Conservation (phyloP, 441 rosid species). For the Theobroma grandiflorum region DNA sequence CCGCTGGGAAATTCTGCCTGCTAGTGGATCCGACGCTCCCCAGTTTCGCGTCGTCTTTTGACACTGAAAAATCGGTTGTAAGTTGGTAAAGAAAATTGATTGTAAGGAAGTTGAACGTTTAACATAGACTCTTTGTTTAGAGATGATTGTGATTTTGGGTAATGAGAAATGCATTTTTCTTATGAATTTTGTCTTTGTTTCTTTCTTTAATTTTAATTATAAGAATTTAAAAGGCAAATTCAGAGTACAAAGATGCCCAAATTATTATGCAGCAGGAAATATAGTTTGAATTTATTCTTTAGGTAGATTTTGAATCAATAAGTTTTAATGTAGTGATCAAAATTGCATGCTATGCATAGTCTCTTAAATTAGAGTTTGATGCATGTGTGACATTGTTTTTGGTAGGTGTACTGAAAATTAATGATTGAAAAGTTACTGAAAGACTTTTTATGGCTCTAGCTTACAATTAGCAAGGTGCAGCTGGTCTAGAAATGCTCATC, state of each 20-base stretch:
- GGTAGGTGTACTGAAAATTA: neutral
- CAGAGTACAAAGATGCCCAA: no score
- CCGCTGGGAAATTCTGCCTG: conserved; percentile 93
- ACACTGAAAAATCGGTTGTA: conserved; percentile 9
- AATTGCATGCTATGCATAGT: neutral
- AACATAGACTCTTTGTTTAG: neutral
- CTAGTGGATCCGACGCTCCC: conserved; percentile 75
- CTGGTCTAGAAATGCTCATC: neutral
- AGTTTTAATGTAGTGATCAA: neutral
- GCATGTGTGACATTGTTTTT: neutral
- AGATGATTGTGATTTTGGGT: neutral
- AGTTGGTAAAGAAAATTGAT: neutral
- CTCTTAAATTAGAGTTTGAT: neutral
- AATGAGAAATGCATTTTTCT: conserved; percentile 5
- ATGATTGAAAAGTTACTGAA: neutral
- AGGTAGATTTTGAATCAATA: neutral
- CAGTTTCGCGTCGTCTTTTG: conserved; percentile 93
- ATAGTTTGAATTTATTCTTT: no score
- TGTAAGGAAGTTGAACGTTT: conserved; percentile 2
- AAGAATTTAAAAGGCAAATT: neutral
- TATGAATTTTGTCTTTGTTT: neutral
- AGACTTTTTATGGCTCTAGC: no score
- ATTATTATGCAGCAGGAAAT: no score
- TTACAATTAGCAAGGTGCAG: neutral
- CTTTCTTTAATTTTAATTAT: neutral